Evolutionary conservation across 2,329 filamentous ascomycete genomes (phyloP), one percentile per base, ranked within the genome.

Genomic region (Monosporascus sp.): DNA sequence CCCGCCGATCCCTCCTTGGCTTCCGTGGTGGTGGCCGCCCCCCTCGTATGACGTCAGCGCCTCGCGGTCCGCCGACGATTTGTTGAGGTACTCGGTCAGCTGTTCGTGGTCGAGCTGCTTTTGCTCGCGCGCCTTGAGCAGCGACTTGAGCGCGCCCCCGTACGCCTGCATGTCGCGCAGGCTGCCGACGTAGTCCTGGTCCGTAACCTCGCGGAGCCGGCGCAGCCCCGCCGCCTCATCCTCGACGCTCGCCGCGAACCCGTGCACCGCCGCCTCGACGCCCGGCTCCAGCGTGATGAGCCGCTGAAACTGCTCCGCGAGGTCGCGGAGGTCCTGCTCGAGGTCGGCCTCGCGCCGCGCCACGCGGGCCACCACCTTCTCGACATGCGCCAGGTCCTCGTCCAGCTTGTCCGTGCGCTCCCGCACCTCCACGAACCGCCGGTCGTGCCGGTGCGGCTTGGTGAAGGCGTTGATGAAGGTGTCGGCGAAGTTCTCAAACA

Each of bases 31-130:
- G 41, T 44, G 41, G 49, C 61, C 59, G 22, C 67, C 69, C 52
- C 60, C 57, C 48, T 60, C 55, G 25, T 68, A 84, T 11, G 85
- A 83, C 8, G 79, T 78, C 3, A 96, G 83, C 17, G 82, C 78
- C 71, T 99, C 94, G 48, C 92, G 87, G 71, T 99, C 94, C 3
- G 85, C 76, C 3, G 90, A 90, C 1, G 90, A 90, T 70, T 96
- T 96, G 74, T 89, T 89, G 51, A 97, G 88, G 71, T 97, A 97
- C 68, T 97, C 93, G 27, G 91, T 96, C 36, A 99, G 80, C 60
- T 90, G 92, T 73, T 99, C 94, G 66, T 93, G 96, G 74, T 99
- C 94, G 54, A 99, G 87, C 70, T 99, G 94, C 70, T 99, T 99
- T 74, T 95, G 91, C 74, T 99, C 94, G 37, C 94, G 87, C 1